A percentile compares a stretch with the other conserved stretches of the same genome.
Conservation (phyloP, 2,329 filamentous ascomycete genomes). For the Penicillium sp. region DNA sequence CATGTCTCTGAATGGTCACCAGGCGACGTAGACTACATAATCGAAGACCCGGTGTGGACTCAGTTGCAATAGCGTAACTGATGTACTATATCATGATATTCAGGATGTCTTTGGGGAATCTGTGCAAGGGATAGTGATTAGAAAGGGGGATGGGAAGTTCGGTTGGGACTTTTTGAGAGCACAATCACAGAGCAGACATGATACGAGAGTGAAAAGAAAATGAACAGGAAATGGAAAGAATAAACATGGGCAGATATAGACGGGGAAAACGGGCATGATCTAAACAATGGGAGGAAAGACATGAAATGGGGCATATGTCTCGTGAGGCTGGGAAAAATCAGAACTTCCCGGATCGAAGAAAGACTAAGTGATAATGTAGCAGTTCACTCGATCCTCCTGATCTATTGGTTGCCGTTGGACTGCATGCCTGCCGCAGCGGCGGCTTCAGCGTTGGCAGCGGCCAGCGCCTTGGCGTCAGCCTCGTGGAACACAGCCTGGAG, state of each 20-base stretch:
- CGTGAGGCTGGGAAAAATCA: conserved; percentile 24
- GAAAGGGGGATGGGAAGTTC: conserved; percentile 4
- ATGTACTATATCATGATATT: conserved; percentile 27
- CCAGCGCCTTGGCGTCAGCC: conserved; percentile 60
- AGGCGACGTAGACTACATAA: conserved; percentile 1
- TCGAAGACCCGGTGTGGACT: conserved; percentile 7
- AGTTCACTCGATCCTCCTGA: conserved; percentile 11
- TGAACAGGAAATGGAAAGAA: conserved; percentile 16
- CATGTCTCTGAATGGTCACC: not conserved
- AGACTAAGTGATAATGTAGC: conserved; percentile 3
- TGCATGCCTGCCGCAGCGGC: conserved; percentile 38
- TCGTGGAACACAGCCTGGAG: conserved; percentile 77
- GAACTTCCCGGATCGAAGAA: conserved; percentile 14
- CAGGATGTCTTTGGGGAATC: conserved; percentile 29
- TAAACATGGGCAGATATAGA: conserved; percentile 25
- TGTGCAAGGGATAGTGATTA: conserved; percentile 31
- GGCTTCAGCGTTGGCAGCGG: conserved; percentile 41
- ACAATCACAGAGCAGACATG: conserved; percentile 27
- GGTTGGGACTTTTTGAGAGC: conserved; percentile 27
- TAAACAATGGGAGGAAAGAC: conserved; percentile 27
- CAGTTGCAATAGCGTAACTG: conserved; percentile 22
- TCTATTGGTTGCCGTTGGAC: conserved; percentile 39
- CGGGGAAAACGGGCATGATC: conserved; percentile 29
- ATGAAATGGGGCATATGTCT: conserved; percentile 34
- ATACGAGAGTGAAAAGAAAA: conserved; percentile 14